Evolutionary conservation across 805 yeast genomes (phyloP), one percentile per base, ranked within the genome.

Genomic region (Maudiozyma bulderi): DNA sequence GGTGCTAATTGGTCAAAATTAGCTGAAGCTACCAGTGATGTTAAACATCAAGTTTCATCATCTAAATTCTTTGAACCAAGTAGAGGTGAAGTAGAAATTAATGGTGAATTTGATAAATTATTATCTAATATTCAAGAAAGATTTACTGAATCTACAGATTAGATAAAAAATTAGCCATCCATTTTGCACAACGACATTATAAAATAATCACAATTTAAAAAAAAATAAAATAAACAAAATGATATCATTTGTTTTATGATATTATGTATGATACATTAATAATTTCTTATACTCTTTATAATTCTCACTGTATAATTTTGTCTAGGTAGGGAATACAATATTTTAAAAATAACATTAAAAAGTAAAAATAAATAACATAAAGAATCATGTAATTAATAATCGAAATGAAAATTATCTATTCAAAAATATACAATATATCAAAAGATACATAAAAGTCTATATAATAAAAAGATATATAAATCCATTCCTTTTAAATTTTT

Each of bases 21-120:
- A 57, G 64, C 93, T 43, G 97, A 90, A 64, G 77, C 88, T 51
- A 93, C 98, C 49, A 62, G 86, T 51, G 97, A 91, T 66, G 86
- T 90, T 53, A 90, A 88, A 72, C 96, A 93, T 70, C 74, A 88
- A 52, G 96, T 93, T 47, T 86, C 97, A 6, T 85, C 96, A 32
- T 82, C 96, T 59, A 93, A 93, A 75, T 93, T 93, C 77, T 84
- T 86, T 67, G 96, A 91, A 74, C 99, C 99, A 61, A 78, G 88
- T 58, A 80, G 81, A 60, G 99, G 99, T 64, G 81, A 87, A 73
- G 77, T 74, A 51, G 93, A 77, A 64, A 84, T 84, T 57, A 77
- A 76, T 58, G 78, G 72, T 57, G 89, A 86, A 69, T 91, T 88
- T 70, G 86, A 80, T 57, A 82, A 80, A 60, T 77, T 93, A 62